phyloP scores from a whole-genome alignment of 352 stramenopile genomes.

The Phytophthora vignae region DNA sequence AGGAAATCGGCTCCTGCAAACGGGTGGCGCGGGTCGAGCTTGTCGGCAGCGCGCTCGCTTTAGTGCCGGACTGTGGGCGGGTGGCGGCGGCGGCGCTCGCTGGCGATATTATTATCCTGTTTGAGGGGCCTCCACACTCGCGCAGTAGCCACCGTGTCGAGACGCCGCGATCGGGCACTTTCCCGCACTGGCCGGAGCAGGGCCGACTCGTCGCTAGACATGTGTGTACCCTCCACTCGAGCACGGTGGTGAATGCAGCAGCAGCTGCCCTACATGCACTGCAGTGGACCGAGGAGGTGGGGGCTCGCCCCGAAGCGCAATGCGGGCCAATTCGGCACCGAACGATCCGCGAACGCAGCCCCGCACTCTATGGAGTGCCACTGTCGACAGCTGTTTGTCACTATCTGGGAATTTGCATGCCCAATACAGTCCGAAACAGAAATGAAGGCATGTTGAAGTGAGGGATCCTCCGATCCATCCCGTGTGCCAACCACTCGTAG shows the following conservation, averaged over 20 bases:
- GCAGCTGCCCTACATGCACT: too few relatives aligned
- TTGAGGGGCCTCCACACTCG: background rate
- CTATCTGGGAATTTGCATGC: background rate
- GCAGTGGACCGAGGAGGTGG: background rate
- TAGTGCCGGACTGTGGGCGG: too few relatives aligned
- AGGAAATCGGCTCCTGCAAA: too few relatives aligned
- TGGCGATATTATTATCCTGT: too few relatives aligned
- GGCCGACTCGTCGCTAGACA: too few relatives aligned
- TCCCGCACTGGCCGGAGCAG: background rate
- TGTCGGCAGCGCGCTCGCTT: too few relatives aligned
- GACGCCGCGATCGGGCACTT: background rate
- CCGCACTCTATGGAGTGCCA: background rate
- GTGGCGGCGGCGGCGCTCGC: too few relatives aligned
- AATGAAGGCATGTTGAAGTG: background rate
- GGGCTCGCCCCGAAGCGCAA: too few relatives aligned
- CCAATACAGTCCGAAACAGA: background rate
- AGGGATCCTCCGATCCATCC: too few relatives aligned
- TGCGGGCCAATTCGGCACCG: background rate
- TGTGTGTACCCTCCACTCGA: too few relatives aligned
- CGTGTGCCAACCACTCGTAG: rapidly evolving
- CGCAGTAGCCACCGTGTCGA: background rate
- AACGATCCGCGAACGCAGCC: background rate
- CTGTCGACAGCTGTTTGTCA: background rate
- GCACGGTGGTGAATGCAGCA: too few relatives aligned
- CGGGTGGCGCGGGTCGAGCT: too few relatives aligned